phyloP scores from a whole-genome alignment of 345 rosid species.

The Camelina neglecta region DNA sequence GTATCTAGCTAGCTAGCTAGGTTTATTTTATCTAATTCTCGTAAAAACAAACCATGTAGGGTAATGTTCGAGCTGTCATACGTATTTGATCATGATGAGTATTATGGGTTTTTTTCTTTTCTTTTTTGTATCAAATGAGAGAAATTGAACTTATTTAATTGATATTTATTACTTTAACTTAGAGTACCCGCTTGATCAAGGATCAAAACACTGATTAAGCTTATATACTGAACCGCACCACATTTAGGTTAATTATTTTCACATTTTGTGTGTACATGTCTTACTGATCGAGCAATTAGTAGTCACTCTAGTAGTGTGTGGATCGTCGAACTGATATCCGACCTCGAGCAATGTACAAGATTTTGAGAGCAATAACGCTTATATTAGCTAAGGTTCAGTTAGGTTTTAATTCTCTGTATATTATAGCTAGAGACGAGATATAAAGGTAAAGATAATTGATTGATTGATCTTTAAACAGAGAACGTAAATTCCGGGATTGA shows the following conservation, averaged over 20 bases:
- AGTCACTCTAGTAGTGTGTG: background rate
- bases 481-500: background rate
- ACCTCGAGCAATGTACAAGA: background rate
- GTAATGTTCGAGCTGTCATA: background rate
- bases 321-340: background rate
- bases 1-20: background rate
- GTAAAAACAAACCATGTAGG: background rate
- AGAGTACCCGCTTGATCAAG: background rate
- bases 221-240: background rate
- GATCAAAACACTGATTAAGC: background rate
- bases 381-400: slow-evolving; percentile 12
- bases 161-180: background rate
- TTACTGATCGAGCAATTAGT: background rate
- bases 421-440: background rate
- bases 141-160: background rate
- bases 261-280: background rate
- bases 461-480: background rate
- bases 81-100: slow-evolving; percentile 13
- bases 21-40: background rate
- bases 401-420: slow-evolving; percentile 1
- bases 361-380: background rate
- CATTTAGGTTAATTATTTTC: background rate
- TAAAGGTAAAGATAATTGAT: background rate
- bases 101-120: background rate
- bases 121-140: background rate